Conservation (phyloP, 495 filamentous ascomycete species). For the Bathelium albidoporum region DNA sequence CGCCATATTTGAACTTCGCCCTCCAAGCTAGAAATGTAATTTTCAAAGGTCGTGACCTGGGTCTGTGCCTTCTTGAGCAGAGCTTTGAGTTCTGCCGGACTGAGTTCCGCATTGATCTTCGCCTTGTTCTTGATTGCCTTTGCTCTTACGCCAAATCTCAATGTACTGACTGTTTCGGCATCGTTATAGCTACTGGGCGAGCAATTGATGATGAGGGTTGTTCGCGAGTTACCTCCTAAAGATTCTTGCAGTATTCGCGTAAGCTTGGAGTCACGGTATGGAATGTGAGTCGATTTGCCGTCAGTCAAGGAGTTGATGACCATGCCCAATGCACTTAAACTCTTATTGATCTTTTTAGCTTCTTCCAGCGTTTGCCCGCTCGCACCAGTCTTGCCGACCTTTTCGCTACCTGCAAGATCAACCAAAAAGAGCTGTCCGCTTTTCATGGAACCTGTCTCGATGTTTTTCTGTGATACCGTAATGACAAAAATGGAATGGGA, state of each 20-base stretch:
- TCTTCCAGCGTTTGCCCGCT: constrained; percentile 96
- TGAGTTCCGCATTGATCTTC: constrained; percentile 97
- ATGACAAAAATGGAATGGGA: constrained; percentile 98
- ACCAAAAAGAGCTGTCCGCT: constrained; percentile 94
- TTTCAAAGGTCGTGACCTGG: constrained; percentile 80
- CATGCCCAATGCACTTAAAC: constrained; percentile 93
- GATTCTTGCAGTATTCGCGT: constrained; percentile 95
- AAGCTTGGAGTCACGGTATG: constrained; percentile 96
- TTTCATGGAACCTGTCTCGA: constrained; percentile 92
- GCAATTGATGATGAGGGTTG: constrained; percentile 96
- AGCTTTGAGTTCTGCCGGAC: constrained; percentile 84
- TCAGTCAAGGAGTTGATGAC: constrained; percentile 97
- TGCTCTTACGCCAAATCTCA: constrained; percentile 91
- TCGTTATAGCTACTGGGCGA: constrained; percentile 98
- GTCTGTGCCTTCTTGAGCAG: constrained; percentile 83
- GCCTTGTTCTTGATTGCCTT: constrained; percentile 99
- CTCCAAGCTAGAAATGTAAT: constrained; percentile 75
- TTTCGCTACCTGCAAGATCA: constrained; percentile 95
- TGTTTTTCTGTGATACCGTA: constrained; percentile 94
- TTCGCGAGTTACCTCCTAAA: constrained; percentile 91
- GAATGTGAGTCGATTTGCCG: constrained; percentile 94
- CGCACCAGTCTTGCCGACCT: constrained; percentile 96
- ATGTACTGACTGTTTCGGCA: constrained; percentile 82
- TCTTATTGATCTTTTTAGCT: constrained; percentile 99
- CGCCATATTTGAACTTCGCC: constrained; percentile 80